Evolutionary conservation across 352 stramenopile genomes (phyloP).

Genomic region (Phytophthora nicotianae): DNA sequence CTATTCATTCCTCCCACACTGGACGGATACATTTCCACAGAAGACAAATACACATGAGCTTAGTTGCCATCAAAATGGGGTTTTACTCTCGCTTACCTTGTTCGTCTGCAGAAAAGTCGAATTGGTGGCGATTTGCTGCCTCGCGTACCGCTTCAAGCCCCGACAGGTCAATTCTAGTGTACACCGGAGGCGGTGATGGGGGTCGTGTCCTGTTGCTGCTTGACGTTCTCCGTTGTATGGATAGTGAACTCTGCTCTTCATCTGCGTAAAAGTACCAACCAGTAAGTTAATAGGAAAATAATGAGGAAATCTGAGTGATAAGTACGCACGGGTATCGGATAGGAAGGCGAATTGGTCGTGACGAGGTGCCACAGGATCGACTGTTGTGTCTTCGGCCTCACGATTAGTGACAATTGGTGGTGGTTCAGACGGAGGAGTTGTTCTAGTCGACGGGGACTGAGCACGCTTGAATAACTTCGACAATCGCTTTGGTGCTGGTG

Average conservation of each 20-base stretch:
- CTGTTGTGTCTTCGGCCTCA: slow-evolving; percentile 33
- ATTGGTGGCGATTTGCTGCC: slow-evolving; percentile 43
- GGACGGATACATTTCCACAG: not conserved
- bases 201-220: not conserved
- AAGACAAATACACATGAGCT: slow-evolving; percentile 14
- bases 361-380: slow-evolving; percentile 34
- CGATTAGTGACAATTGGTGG: slow-evolving; percentile 2
- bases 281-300: slow-evolving; percentile 1
- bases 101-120: slow-evolving; percentile 47
- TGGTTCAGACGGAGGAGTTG: not conserved
- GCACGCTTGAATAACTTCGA: slow-evolving; percentile 32
- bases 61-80: slow-evolving; percentile 5
- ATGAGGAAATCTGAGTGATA: not conserved
- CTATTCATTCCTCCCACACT: slow-evolving; percentile 21
- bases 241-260: slow-evolving; percentile 5
- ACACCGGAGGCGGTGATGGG: slow-evolving; percentile 15
- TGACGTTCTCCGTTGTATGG: slow-evolving; percentile 5
- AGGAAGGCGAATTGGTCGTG: slow-evolving; percentile 42
- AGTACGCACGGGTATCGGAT: slow-evolving; percentile 23
- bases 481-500: slow-evolving; percentile 7
- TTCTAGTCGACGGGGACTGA: not conserved
- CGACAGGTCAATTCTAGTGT: slow-evolving; percentile 38
- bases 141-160: slow-evolving; percentile 50
- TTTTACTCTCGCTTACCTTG: slow-evolving; percentile 14
- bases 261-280: slow-evolving; percentile 10